Base-by-base conservation (phyloP, 345 rosid genomes). In the Arabidopsis arenosa region DNA sequence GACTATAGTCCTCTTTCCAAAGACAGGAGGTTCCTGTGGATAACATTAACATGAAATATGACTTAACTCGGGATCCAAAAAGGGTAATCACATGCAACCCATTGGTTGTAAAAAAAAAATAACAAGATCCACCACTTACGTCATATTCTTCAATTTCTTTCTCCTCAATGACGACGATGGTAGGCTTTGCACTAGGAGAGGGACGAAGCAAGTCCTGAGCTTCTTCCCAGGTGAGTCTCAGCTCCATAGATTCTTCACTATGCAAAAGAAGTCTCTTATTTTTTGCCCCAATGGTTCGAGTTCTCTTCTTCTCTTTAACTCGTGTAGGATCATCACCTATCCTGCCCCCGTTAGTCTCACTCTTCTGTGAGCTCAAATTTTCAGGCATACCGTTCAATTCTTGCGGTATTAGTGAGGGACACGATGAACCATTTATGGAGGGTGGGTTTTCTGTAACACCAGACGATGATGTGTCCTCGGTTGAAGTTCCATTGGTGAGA, bases 61-160 rank as follows among this genome's bases (percentile, higher is more conserved):
- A 79, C 21, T 70, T 21, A 70, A 57, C 63, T 59, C 45, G 12
- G 36, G 37, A 47, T 65, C 30, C 21, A 63, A 60, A 37, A 26
- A 61, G 21, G 26, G 52, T 57, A 65, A 65, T 59, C 26, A 40
- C 43, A 30, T 28, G 37, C 49, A 44, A 51, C 63, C 11, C 51
- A 21, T 8, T 66, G 23, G 13, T 57, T 10, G 40, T 39, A 3
- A 23, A 2, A 3, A n/a, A 2, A 2, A 21, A 6, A 17, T 41
- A 43, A 73, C 43, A 74, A 37, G 47, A 37, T 54, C 35, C 9
- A 68, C 60, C 48, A 83, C 86, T 70, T 84, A 90, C 98, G 77
- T 93, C 92, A 80, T 85, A 93, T 81, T 91, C 97, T 84, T 93
- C 98, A 76, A 93, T 85, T 71, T 93, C 94, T 78, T 84, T 83